These are phyloP conservation scores for Rhodotorula kratochvilovae DNA, from an alignment of 768 basidiomycete genomes.

Conservation along the genomic window DNA sequence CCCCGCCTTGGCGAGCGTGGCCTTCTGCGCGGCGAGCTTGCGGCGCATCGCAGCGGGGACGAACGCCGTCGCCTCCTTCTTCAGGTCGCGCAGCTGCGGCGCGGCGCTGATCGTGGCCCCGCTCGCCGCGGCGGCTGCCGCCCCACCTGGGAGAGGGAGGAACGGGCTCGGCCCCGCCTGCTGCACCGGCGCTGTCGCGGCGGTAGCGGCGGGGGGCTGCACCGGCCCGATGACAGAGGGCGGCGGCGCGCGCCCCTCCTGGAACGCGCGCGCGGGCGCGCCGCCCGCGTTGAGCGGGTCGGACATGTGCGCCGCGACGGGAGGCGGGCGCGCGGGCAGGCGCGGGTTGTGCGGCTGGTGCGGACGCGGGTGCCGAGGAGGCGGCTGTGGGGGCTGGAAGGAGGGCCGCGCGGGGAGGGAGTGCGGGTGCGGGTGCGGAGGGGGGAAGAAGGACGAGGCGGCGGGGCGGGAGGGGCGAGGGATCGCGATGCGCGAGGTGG, in stretches of 20 bases:
- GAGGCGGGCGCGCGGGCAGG: conserved; percentile 18
- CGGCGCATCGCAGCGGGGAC: conserved; percentile 71
- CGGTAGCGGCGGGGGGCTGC: conserved; percentile 1
- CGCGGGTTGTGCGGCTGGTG: conserved; percentile 15
- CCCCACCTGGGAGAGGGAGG: background rate
- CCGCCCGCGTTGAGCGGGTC: conserved; percentile 18
- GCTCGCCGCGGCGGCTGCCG: conserved; percentile 16
- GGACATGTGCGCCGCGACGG: conserved; percentile 15
- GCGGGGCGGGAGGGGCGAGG: conserved; percentile 1
- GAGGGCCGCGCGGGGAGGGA: conserved; percentile 36
- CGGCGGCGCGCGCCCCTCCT: conserved; percentile 18
- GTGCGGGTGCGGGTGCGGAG: conserved; percentile 46
- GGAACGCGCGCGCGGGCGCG: conserved; percentile 28
- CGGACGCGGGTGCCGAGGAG: background rate
- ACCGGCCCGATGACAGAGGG: background rate
- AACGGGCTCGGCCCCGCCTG: background rate
- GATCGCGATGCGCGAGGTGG: conserved; percentile 11
- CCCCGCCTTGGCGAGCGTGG: conserved; percentile 14
- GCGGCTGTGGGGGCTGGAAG: conserved; percentile 36
- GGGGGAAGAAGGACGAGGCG: conserved; percentile 14
- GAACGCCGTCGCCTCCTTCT: conserved; percentile 90
- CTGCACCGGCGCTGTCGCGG: background rate
- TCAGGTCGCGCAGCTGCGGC: conserved; percentile 83
- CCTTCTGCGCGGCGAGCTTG: conserved; percentile 46
- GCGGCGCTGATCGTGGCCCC: conserved; percentile 73